Evolutionary conservation across 148 eudicot species (phyloP).

Genomic region (Arbutus unedo): DNA sequence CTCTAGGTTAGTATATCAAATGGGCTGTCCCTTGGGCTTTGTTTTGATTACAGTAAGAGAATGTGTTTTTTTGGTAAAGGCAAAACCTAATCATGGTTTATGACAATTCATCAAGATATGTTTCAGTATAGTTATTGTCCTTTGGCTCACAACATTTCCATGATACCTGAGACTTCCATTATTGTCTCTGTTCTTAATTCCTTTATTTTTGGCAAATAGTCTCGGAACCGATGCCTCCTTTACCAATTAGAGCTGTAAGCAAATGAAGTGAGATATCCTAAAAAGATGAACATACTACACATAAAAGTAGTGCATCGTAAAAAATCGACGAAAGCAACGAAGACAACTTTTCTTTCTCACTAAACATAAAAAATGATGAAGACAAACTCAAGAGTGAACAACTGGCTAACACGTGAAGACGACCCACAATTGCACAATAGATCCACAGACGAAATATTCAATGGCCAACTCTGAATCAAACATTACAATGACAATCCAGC

Average conservation of each 20-base stretch:
- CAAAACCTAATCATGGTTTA: neutral
- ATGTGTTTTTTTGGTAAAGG: neutral
- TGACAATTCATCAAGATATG: neutral
- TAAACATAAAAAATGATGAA: neutral
- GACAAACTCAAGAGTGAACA: neutral
- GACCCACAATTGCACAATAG: neutral
- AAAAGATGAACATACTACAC: no score
- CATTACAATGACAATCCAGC: neutral
- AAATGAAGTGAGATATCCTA: no score
- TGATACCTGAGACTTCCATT: neutral
- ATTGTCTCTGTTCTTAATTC: neutral
- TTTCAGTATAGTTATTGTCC: neutral
- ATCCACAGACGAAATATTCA: neutral
- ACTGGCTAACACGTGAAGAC: neutral
- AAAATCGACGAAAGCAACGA: neutral
- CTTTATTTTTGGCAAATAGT: neutral
- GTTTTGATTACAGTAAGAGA: neutral
- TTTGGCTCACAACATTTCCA: neutral
- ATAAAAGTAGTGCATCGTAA: no score
- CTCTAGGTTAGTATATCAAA: neutral
- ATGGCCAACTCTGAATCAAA: neutral
- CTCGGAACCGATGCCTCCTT: no score
- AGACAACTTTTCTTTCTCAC: neutral
- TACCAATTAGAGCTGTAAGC: no score
- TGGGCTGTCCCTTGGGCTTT: neutral